Conservation (phyloP, 1,284 basidiomycete species). For the Boletus subluridellus region DNA sequence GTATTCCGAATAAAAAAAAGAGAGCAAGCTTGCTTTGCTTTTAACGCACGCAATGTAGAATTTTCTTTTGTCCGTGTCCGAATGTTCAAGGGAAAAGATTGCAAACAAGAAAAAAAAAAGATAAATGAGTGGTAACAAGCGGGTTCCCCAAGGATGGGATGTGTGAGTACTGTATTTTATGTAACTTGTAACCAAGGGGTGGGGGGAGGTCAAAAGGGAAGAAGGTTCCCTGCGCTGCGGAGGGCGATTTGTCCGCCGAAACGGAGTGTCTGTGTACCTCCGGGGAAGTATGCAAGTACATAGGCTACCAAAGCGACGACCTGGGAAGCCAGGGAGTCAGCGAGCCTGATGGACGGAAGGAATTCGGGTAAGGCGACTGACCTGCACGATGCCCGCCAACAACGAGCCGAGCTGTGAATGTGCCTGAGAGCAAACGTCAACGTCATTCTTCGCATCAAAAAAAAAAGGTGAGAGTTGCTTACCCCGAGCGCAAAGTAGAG, state of each 20-base stretch:
- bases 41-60: background rate
- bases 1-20: background rate
- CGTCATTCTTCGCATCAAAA: no score
- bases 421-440: constrained; percentile 41
- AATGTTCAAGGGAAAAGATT: background rate
- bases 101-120: background rate
- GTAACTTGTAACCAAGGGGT: background rate
- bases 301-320: constrained; percentile 82
- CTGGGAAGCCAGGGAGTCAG: constrained; percentile 34
- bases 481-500: constrained; percentile 88
- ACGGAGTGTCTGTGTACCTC: constrained; percentile 75
- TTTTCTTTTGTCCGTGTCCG: background rate
- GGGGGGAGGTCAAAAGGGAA: constrained; percentile 50
- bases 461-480: constrained; percentile 1
- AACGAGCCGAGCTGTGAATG: constrained; percentile 84
- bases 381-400: constrained; percentile 74
- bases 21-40: background rate
- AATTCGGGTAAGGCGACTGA: constrained; percentile 24
- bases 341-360: background rate
- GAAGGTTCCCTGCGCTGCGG: constrained; percentile 73
- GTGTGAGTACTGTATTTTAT: background rate
- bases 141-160: background rate
- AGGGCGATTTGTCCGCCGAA: constrained; percentile 81
- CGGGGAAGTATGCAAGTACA: constrained; percentile 88
- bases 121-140: constrained; percentile 4